phyloP scores from a whole-genome alignment of 371 early-diverging fungal species.

The Mucor plumbeus region DNA sequence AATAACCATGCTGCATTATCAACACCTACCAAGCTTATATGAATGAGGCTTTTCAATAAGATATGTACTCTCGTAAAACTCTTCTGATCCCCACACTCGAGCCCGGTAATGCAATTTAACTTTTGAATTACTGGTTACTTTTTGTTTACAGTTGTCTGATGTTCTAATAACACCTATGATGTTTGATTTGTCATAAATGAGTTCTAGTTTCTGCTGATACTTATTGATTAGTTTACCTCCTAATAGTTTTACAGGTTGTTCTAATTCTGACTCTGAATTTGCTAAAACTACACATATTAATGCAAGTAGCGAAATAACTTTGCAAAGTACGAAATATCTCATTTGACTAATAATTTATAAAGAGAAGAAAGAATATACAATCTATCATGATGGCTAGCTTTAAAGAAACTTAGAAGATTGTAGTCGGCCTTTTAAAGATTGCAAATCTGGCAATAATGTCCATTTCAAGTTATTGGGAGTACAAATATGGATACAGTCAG shows the following conservation, averaged over 20 bases:
- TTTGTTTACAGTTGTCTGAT: constrained; percentile 31
- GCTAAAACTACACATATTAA: constrained; percentile 3
- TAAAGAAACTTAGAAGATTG: background rate
- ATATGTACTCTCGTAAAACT: constrained; percentile 42
- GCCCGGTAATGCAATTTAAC: constrained; percentile 41
- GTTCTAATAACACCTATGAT: constrained; percentile 22
- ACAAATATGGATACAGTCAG: background rate
- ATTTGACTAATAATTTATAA: background rate
- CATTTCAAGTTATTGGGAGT: constrained; percentile 14
- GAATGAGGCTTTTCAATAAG: constrained; percentile 10
- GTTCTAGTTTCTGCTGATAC: background rate
- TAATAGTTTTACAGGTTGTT: constrained; percentile 33
- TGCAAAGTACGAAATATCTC: background rate
- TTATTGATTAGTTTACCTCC: constrained; percentile 32
- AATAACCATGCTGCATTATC: background rate
- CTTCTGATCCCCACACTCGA: constrained; percentile 36
- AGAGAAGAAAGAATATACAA: constrained; percentile 6
- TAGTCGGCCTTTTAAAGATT: background rate
- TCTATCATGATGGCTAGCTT: background rate
- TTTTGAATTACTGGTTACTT: constrained; percentile 29
- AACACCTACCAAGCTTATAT: constrained; percentile 33
- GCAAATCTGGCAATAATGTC: constrained; percentile 25
- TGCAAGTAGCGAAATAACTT: background rate
- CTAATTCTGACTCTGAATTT: constrained; percentile 19
- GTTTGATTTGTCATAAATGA: background rate